Conservation (phyloP, 805 yeast genomes). For the Wickerhamiella allomyrinae region DNA sequence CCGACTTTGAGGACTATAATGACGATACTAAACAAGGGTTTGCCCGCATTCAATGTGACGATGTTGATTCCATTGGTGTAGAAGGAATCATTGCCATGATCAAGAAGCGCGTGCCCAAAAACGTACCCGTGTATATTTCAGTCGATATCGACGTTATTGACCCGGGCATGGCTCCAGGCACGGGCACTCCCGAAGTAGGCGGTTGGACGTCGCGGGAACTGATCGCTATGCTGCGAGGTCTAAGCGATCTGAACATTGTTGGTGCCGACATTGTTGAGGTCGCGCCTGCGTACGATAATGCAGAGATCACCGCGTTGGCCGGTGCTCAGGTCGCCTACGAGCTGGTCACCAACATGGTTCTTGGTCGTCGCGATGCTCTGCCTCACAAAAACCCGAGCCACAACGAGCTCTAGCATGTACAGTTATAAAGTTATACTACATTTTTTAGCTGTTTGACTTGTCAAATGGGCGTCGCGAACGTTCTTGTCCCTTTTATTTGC, state of each 20-base stretch:
- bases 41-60: slow-evolving; percentile 55
- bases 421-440: too few species aligned
- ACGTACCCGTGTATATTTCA: slow-evolving; percentile 57
- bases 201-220: slow-evolving; percentile 60
- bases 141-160: slow-evolving; percentile 67
- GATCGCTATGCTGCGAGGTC: slow-evolving; percentile 40
- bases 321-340: slow-evolving; percentile 59
- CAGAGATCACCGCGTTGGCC: slow-evolving; percentile 47
- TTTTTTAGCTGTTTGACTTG: too few species aligned
- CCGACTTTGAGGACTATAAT: slow-evolving; percentile 42
- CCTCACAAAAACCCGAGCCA: slow-evolving; percentile 8
- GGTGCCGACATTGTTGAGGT: slow-evolving; percentile 74
- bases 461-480: too few species aligned
- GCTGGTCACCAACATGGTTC: slow-evolving; percentile 59
- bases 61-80: slow-evolving; percentile 53
- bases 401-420: slow-evolving; percentile 19
- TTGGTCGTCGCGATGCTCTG: slow-evolving; percentile 26
- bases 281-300: slow-evolving; percentile 48
- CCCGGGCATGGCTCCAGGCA: slow-evolving; percentile 62
- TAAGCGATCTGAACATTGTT: slow-evolving; percentile 45
- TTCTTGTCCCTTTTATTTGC: background rate
- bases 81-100: slow-evolving; percentile 43
- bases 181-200: slow-evolving; percentile 69
- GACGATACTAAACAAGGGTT: slow-evolving; percentile 62
- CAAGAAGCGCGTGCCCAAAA: slow-evolving; percentile 41